Evolutionary conservation across 2,329 filamentous ascomycete species (phyloP).

Genomic region (Diaporthe vexans): DNA sequence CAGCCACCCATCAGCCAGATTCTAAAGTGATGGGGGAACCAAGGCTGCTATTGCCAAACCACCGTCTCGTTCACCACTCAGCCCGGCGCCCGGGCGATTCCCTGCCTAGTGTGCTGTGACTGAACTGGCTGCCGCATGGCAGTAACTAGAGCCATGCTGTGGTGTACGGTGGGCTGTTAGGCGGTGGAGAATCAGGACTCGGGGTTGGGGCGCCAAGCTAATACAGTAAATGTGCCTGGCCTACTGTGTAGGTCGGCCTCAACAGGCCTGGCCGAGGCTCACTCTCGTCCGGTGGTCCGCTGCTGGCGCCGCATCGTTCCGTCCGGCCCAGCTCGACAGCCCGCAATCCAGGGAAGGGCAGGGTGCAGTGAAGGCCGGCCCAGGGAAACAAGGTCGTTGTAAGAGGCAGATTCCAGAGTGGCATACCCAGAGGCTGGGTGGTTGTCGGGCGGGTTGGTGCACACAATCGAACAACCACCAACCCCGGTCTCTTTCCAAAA

Average conservation of each 20-base stretch:
- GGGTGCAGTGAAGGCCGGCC: slow-evolving; percentile 19
- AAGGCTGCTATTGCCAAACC: too few species aligned
- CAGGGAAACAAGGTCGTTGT: not conserved
- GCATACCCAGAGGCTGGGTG: not conserved
- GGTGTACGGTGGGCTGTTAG: slow-evolving; percentile 5
- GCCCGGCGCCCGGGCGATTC: slow-evolving; percentile 15
- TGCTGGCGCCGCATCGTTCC: slow-evolving; percentile 31
- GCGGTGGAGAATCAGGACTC: slow-evolving; percentile 6
- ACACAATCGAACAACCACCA: not conserved
- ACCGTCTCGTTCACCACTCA: not conserved
- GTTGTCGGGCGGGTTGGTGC: slow-evolving; percentile 10
- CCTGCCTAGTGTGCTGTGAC: not conserved
- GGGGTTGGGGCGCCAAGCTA: slow-evolving; percentile 12
- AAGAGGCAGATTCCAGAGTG: slow-evolving; percentile 22
- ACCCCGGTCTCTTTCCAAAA: not conserved
- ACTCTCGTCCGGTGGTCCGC: slow-evolving; percentile 38
- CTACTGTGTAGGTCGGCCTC: slow-evolving; percentile 12
- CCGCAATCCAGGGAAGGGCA: slow-evolving; percentile 21
- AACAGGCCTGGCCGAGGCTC: slow-evolving; percentile 34
- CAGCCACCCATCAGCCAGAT: not conserved
- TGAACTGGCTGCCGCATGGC: not conserved
- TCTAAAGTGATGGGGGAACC: slow-evolving; percentile 5
- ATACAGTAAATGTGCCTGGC: not conserved
- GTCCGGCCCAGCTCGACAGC: not conserved
- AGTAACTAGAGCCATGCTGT: slow-evolving; percentile 19